Evolutionary conservation across 176 grass and related monocot genomes (phyloP).

Genomic region (Dactylis glomerata): DNA sequence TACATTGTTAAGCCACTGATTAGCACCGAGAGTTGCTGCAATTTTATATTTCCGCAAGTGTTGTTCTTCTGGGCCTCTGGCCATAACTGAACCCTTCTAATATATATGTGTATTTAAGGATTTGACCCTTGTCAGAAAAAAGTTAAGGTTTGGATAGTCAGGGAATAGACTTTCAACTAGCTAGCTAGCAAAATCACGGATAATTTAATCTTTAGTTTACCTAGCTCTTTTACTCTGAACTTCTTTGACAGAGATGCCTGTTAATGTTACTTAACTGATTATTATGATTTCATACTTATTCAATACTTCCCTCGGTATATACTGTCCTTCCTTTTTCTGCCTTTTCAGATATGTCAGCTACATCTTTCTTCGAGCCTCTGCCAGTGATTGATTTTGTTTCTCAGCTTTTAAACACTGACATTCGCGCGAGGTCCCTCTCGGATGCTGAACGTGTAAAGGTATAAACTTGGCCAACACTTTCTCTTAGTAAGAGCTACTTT

Average conservation of each 20-base stretch:
- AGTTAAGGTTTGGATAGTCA: too few relatives aligned
- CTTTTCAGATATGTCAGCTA: constrained; percentile 88
- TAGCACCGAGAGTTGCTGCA: not conserved
- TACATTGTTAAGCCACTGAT: not conserved
- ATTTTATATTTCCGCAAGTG: not conserved
- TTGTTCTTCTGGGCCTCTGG: not conserved
- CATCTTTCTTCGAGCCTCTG: constrained; percentile 87
- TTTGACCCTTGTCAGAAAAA: too few relatives aligned
- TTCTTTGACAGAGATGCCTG: not conserved
- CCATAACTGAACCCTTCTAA: not conserved
- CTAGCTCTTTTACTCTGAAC: not conserved
- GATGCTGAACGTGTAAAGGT: constrained; percentile 96
- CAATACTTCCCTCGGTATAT: not conserved
- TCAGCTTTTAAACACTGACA: constrained; percentile 65
- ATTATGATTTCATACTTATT: not conserved
- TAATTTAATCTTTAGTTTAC: not conserved
- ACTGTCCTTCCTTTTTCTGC: not conserved
- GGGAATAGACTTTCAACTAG: not conserved
- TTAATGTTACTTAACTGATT: not conserved
- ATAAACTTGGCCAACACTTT: not conserved
- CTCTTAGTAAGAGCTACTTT: not conserved
- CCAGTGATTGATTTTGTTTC: constrained; percentile 69
- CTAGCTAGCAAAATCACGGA: not conserved
- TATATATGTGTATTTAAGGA: not conserved
- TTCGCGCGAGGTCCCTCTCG: constrained; percentile 55